These are phyloP conservation scores for Tagetes patula DNA, from an alignment of 129 eudicot species.

Conservation along the genomic window DNA sequence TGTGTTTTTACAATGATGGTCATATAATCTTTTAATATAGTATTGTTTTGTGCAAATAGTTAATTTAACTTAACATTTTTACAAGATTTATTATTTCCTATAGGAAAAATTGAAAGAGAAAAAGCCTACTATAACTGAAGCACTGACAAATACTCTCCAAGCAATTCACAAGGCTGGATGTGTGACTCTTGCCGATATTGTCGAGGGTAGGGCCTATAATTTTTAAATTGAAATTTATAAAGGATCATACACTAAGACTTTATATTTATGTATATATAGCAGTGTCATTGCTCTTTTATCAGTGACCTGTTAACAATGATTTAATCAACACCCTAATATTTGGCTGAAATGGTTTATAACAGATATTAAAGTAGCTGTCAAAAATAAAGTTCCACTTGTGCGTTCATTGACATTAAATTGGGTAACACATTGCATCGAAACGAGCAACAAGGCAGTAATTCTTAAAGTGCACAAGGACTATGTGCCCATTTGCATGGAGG, in stretches of 20 bases:
- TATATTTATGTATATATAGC: neutral
- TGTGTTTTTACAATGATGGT: neutral
- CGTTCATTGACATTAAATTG: constrained; percentile 89
- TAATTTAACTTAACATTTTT: neutral
- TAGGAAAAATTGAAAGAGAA: constrained; percentile 99
- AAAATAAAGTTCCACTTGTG: constrained; percentile 97
- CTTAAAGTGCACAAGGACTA: constrained; percentile 95
- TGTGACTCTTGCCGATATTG: constrained; percentile 71
- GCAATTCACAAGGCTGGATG: constrained; percentile 96
- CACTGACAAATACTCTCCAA: constrained; percentile 86
- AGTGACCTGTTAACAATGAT: neutral
- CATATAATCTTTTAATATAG: neutral
- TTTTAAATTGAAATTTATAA: neutral
- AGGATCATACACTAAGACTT: neutral
- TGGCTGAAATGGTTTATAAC: constrained; percentile 37
- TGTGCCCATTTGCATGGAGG: constrained; percentile 99
- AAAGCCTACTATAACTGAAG: constrained; percentile 83
- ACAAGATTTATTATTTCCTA: constrained; percentile 17
- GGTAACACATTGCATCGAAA: constrained; percentile 89
- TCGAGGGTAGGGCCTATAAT: constrained; percentile 62
- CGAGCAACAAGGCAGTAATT: constrained; percentile 82
- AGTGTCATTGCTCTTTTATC: neutral
- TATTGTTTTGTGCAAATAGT: neutral
- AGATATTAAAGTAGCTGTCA: constrained; percentile 90
- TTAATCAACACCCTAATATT: constrained; percentile 14